These are phyloP conservation scores for Colletotrichum sojae DNA, from an alignment of 2,329 filamentous ascomycete genomes.

Conservation along the genomic window DNA sequence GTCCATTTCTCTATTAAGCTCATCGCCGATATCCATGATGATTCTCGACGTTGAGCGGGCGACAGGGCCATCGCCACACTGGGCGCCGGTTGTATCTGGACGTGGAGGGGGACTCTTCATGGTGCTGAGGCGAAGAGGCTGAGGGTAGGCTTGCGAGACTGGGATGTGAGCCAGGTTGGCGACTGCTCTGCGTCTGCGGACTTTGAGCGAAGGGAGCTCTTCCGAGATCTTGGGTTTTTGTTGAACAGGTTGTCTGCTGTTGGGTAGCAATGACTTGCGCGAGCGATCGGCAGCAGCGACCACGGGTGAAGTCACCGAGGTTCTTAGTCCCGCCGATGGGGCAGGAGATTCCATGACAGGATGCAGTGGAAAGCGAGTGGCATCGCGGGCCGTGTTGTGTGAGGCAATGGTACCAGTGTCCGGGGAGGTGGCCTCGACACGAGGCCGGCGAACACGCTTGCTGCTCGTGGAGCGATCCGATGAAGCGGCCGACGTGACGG, in stretches of 20 bases:
- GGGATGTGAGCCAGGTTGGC: slow-evolving; percentile 19
- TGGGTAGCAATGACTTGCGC: slow-evolving; percentile 4
- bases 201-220: slow-evolving; percentile 23
- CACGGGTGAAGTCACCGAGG: slow-evolving; percentile 14
- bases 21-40: slow-evolving; percentile 34
- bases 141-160: slow-evolving; percentile 26
- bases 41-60: slow-evolving; percentile 23
- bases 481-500: not conserved
- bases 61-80: not conserved
- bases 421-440: not conserved
- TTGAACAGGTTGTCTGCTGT: slow-evolving; percentile 6
- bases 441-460: slow-evolving; percentile 21
- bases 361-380: slow-evolving; percentile 1
- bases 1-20: slow-evolving; percentile 34
- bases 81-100: not conserved
- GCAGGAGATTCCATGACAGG: slow-evolving; percentile 7
- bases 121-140: slow-evolving; percentile 27
- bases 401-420: not conserved
- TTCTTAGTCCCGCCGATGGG: not conserved
- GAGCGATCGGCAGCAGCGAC: not conserved
- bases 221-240: slow-evolving; percentile 7
- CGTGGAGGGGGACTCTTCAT: slow-evolving; percentile 31
- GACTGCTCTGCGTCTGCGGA: slow-evolving; percentile 30
- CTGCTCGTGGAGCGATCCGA: slow-evolving; percentile 2
- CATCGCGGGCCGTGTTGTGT: not conserved